These are phyloP conservation scores for Backusella circina DNA, from an alignment of 192 early-diverging fungal species.

Conservation along the genomic window DNA sequence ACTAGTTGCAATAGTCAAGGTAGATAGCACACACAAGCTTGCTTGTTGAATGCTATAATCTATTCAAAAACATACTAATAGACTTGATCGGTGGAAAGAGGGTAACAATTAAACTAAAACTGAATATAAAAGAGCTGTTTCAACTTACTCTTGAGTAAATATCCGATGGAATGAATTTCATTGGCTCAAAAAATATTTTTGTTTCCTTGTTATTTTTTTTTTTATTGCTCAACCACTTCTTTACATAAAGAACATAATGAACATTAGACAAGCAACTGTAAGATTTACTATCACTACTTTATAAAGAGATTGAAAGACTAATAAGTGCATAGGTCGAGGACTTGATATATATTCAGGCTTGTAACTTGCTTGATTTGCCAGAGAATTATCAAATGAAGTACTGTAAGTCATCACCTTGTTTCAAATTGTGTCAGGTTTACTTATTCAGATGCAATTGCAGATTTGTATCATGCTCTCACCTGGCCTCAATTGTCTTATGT, in stretches of 20 bases:
- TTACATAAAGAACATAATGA: conserved; percentile 38
- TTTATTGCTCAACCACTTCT: neutral
- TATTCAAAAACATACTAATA: too few relatives aligned
- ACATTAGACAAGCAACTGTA: conserved; percentile 72
- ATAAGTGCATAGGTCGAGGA: conserved; percentile 64
- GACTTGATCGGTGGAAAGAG: too few relatives aligned
- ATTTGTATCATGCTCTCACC: conserved; percentile 75
- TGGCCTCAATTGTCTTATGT: conserved; percentile 96
- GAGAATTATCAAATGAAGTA: conserved; percentile 99
- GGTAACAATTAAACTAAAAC: too few relatives aligned
- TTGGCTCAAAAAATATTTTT: neutral
- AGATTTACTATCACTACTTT: neutral
- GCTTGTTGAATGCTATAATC: too few relatives aligned
- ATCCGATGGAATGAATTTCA: neutral
- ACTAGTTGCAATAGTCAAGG: too few relatives aligned
- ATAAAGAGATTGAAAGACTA: neutral
- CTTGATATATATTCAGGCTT: conserved; percentile 92
- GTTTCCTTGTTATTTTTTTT: neutral
- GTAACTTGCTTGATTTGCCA: conserved; percentile 95
- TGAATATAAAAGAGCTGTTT: too few relatives aligned
- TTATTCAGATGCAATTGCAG: conserved; percentile 24
- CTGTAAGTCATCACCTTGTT: conserved; percentile 54
- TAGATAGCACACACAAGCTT: too few relatives aligned
- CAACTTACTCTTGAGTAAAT: too few relatives aligned
- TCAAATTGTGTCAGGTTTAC: neutral